Conservation (phyloP, 495 filamentous ascomycete species). For the Patellaria atrata region DNA sequence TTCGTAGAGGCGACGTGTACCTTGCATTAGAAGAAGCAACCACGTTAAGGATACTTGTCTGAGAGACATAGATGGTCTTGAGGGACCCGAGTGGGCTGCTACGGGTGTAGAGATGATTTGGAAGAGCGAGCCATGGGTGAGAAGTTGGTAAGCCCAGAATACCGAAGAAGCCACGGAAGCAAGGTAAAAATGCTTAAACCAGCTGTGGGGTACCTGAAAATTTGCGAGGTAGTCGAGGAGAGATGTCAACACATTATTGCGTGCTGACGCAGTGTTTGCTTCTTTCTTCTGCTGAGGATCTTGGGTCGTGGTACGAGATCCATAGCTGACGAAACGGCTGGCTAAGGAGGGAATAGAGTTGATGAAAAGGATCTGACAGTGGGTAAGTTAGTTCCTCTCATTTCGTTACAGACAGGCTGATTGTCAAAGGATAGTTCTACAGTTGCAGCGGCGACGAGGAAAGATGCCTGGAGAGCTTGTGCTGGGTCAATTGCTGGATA, state of each 20-base stretch:
- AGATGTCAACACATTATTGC: too few species aligned
- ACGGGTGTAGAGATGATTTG: constrained; percentile 22
- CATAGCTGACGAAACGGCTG: constrained; percentile 43
- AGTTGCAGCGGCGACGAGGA: constrained; percentile 30
- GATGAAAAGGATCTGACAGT: constrained; percentile 38
- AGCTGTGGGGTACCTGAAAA: constrained; percentile 63
- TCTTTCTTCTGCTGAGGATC: constrained; percentile 2
- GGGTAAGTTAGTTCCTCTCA: constrained; percentile 7
- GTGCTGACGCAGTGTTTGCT: too few species aligned
- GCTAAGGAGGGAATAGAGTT: constrained; percentile 36
- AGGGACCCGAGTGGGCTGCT: too few species aligned
- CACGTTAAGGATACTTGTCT: constrained; percentile 52
- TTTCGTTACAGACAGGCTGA: background rate
- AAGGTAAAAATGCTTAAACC: constrained; percentile 80
- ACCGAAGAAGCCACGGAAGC: constrained; percentile 51
- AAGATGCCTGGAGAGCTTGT: constrained; percentile 18
- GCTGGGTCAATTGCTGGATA: too few species aligned
- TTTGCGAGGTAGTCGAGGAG: constrained; percentile 39
- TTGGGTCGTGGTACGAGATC: constrained; percentile 34
- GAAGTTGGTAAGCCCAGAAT: constrained; percentile 65
- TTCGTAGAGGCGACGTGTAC: constrained; percentile 59
- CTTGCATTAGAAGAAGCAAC: constrained; percentile 60
- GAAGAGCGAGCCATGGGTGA: constrained; percentile 39
- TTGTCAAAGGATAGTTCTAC: constrained; percentile 26
- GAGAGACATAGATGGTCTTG: too few species aligned